Evolutionary conservation across 2,329 filamentous ascomycete species (phyloP), one percentile per base, ranked within the genome.

Genomic region (Penicillium sp.): DNA sequence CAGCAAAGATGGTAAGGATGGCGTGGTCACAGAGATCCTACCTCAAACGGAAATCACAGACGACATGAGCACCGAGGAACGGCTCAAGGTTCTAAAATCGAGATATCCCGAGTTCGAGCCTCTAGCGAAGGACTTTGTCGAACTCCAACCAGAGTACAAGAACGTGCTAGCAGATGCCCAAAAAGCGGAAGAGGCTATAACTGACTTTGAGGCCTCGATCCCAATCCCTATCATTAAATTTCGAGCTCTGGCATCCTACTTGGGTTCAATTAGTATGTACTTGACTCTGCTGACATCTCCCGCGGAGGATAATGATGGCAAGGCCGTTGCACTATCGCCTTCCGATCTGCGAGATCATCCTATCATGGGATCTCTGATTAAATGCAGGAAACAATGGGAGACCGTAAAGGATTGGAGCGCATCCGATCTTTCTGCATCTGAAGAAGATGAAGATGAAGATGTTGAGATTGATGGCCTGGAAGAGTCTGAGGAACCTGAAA

Each of bases 21-120:
- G 85, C 16, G 81, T 87, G n/a, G 84, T 96, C 12, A 94, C 87
- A 3, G 91, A 97, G 70, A 83, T 92, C n/a, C 79, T 97, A 47
- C 90, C 91, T 52, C 88, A 95, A 65, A 69, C 92, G 43, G 87
- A 92, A 64, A 86, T 97, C 57, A 87, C 90, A 12, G 85, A 90
- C 21, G 85, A 89, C 59, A 92, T 96, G 87, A 77, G 81, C 6
- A 73, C 83, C 3, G 86, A 89, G 43, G 92, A 97, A 68, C 83
- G 86, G 62, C 76, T 88, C 61, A 88, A 86, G 66, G 82, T 97
- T 16, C 75, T 99, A 51, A 85, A 87, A 65, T 83, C 85, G 47
- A 82, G 90, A 70, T 97, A 99, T 70, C 94, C 95, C 2, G 94
- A 99, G 69, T 94, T 97, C 63, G 89, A 95, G 60, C 87, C 87